Evolutionary conservation across 495 filamentous ascomycete species (phyloP).

Genomic region (Coniosporium apollinis): DNA sequence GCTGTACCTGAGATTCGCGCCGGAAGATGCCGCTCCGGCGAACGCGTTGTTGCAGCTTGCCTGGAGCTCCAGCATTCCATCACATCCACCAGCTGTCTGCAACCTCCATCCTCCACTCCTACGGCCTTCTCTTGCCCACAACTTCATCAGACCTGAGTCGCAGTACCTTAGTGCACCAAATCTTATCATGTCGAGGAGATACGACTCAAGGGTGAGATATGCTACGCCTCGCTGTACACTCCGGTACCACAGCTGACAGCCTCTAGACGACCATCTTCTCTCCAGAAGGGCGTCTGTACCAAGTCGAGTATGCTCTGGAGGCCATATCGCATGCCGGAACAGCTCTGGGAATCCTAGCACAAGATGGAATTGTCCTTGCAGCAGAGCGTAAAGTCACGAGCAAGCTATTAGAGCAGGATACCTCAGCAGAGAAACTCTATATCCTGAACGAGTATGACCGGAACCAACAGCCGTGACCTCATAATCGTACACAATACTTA

Average conservation of each 20-base stretch:
- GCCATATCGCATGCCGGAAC: slow-evolving; percentile 97
- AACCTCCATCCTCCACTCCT: slow-evolving; percentile 1
- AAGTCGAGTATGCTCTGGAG: slow-evolving; percentile 98
- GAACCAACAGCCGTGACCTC: no score
- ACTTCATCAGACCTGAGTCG: no score
- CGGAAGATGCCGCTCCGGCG: no score
- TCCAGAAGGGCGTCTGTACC: slow-evolving; percentile 92
- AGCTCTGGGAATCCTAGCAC: slow-evolving; percentile 86
- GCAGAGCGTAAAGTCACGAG: slow-evolving; percentile 99
- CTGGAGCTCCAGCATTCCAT: slow-evolving; percentile 11
- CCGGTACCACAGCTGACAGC: slow-evolving; percentile 3
- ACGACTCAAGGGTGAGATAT: slow-evolving; percentile 77
- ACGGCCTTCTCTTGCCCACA: no score
- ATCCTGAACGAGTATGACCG: slow-evolving; percentile 96
- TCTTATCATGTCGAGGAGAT: slow-evolving; percentile 78
- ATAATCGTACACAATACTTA: no score
- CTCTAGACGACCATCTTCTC: slow-evolving; percentile 96
- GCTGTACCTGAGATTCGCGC: no score
- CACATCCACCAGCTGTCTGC: slow-evolving; percentile 5
- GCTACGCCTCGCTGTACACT: slow-evolving; percentile 7
- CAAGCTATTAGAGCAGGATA: slow-evolving; percentile 98
- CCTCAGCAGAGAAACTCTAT: slow-evolving; percentile 98
- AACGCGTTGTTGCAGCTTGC: no score
- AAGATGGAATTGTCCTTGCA: slow-evolving; percentile 95
- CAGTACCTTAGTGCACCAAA: no score